Evolutionary conservation across 768 basidiomycete species (phyloP), one percentile per base, ranked within the genome.

Genomic region (Neoboletus magnificus): DNA sequence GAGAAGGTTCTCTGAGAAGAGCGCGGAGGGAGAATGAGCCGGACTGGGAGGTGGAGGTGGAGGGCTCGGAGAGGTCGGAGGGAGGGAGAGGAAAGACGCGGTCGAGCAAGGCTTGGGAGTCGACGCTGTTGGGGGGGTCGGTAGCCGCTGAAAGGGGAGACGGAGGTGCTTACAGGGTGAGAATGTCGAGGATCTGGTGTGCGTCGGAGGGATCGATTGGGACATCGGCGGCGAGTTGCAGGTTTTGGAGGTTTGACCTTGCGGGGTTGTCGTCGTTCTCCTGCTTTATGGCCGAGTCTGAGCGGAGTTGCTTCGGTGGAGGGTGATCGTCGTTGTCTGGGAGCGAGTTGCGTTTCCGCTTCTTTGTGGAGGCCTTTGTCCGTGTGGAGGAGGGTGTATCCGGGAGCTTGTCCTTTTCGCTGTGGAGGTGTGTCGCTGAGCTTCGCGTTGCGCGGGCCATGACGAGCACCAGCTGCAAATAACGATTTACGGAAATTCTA

Each of bases 371-470:
- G 22, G 51, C 49, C 49, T 73, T 76, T 63, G 61, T 62, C 49
- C 66, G 66, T 48, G 68, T 59, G 45, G 52, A 58, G 52, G 68
- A 56, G 16, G 50, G 52, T 55, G 51, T 59, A 53, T 74, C 75
- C 46, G 35, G 44, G 10, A 73, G 74, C 35, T 47, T 53, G 45
- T 59, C 58, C 16, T 29, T 29, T 67, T 77, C 69, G 50, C 72
- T 64, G 51, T 70, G 69, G 5, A 64, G 32, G 39, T 73, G 74
- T 47, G 76, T 67, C 42, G 77, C 76, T 62, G 85, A 86, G 65
- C 89, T 85, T 66, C 65, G 65, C 70, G 89, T 91, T 67, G 89
- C 81, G 61, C 90, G 79, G 59, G 87, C 87, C 90, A 92, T 91
- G 60, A 23, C 64, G 50, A 23, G 51, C 39, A 56, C 50, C 55